These are phyloP conservation scores for Pistacia atlantica DNA, from an alignment of 345 rosid species.

Conservation along the genomic window DNA sequence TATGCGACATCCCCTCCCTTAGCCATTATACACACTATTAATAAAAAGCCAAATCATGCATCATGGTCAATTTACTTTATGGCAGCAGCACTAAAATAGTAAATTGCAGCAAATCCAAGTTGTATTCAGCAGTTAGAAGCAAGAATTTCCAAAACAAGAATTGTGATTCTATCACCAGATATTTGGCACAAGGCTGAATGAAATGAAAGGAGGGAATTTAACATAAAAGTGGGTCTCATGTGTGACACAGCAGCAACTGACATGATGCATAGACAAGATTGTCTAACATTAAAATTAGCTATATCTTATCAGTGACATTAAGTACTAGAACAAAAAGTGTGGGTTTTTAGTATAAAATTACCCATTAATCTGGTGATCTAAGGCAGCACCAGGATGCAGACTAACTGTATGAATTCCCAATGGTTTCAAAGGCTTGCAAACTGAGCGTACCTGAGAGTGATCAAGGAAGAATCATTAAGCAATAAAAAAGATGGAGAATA, in stretches of 20 bases:
- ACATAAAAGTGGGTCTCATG: neutral
- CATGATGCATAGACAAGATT: neutral
- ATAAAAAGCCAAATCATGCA: neutral
- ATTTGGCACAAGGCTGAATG: neutral
- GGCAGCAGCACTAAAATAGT: too few species aligned
- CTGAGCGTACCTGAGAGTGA: conserved; percentile 61
- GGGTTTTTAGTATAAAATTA: conserved; percentile 24
- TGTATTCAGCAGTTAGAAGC: too few species aligned
- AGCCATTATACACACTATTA: neutral
- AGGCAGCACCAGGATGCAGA: conserved; percentile 68
- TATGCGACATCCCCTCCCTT: too few species aligned
- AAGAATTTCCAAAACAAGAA: too few species aligned
- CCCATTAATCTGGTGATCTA: conserved; percentile 89
- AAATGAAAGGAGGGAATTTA: neutral
- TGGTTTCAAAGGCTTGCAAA: conserved; percentile 84
- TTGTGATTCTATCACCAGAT: neutral
- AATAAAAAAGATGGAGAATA: conserved; percentile 1
- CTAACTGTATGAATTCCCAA: conserved; percentile 87
- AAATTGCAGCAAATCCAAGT: too few species aligned
- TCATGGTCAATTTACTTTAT: neutral
- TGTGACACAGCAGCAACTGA: conserved; percentile 2
- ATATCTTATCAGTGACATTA: neutral
- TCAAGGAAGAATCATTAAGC: conserved; percentile 11
- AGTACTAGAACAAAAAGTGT: neutral
- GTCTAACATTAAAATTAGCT: neutral